Percentiles rank a stretch among this genome's conserved stretches.
Evolutionary conservation across 1,284 basidiomycete species (phyloP).

Genomic region (Papiliotrema fonsecae): DNA sequence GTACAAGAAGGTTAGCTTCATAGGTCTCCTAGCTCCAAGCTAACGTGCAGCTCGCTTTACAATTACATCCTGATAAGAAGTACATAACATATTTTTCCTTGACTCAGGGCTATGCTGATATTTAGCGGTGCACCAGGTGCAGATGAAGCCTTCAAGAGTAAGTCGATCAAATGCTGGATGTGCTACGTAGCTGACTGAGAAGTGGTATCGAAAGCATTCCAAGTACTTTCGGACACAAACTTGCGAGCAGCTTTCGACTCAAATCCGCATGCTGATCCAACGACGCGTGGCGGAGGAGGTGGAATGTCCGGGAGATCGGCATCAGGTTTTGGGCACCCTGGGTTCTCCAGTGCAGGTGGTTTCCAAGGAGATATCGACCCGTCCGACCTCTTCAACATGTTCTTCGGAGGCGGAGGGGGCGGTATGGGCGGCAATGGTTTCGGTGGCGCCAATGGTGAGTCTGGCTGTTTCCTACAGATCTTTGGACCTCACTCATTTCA

Average conservation of each 20-base stretch:
- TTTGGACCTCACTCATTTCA: constrained; percentile 7
- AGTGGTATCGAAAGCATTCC: constrained; percentile 99
- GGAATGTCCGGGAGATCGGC: constrained; percentile 23
- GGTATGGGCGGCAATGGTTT: constrained; percentile 59
- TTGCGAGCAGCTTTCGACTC: constrained; percentile 89
- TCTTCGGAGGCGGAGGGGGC: constrained; percentile 75
- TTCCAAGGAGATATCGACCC: constrained; percentile 86
- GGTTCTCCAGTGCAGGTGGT: constrained; percentile 51
- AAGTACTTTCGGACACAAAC: constrained; percentile 86
- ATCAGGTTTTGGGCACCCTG: constrained; percentile 31
- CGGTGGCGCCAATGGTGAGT: constrained; percentile 48
- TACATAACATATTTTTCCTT: constrained; percentile 7
- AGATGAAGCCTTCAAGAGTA: constrained; percentile 98
- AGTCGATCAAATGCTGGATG: constrained; percentile 37
- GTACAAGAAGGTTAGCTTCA: constrained; percentile 81
- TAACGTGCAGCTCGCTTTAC: constrained; percentile 69
- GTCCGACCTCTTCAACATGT: constrained; percentile 97
- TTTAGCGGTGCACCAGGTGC: constrained; percentile 80
- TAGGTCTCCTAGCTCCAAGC: constrained; percentile 8
- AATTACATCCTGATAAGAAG: constrained; percentile 95
- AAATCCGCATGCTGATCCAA: constrained; percentile 76
- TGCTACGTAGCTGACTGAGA: constrained; percentile 6
- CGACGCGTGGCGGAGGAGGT: constrained; percentile 63
- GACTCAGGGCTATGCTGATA: constrained; percentile 5
- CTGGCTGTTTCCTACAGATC: no score